These are phyloP conservation scores for Ustilago trichophora DNA, from an alignment of 1,284 basidiomycete genomes.

Conservation along the genomic window DNA sequence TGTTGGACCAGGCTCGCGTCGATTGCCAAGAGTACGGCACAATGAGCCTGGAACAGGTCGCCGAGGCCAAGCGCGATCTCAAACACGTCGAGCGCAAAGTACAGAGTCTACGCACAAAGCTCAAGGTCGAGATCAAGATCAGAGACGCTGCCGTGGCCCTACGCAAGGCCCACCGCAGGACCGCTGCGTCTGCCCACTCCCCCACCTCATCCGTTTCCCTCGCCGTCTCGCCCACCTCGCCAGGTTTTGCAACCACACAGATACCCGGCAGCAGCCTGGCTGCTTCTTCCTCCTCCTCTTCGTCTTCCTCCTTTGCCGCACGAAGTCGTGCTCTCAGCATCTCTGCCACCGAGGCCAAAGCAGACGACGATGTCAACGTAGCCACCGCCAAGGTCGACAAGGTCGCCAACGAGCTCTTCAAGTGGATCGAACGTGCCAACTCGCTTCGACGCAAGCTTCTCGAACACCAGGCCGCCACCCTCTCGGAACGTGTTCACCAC, in stretches of 20 bases:
- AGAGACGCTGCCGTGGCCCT: constrained; percentile 58
- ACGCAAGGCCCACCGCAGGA: constrained; percentile 46
- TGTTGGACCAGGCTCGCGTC: constrained; percentile 48
- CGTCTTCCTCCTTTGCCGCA: constrained; percentile 24
- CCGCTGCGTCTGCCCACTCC: constrained; percentile 22
- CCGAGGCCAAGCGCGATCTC: constrained; percentile 48
- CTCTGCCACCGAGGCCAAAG: constrained; percentile 46
- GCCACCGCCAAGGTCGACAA: constrained; percentile 53
- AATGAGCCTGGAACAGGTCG: constrained; percentile 49
- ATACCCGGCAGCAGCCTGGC: neutral
- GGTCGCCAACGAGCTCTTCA: constrained; percentile 48
- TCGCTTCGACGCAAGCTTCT: constrained; percentile 40
- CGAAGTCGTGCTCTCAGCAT: constrained; percentile 35
- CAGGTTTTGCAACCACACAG: constrained; percentile 1
- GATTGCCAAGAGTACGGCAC: constrained; percentile 47
- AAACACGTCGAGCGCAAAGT: constrained; percentile 46
- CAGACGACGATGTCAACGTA: constrained; percentile 40
- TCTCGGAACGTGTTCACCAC: constrained; percentile 39
- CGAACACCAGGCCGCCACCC: constrained; percentile 54
- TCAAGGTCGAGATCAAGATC: constrained; percentile 55
- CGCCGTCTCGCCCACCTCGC: constrained; percentile 25
- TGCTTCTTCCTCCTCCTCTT: no score
- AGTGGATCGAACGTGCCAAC: constrained; percentile 37
- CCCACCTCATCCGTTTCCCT: constrained; percentile 20
- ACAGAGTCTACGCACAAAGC: constrained; percentile 40